Evolutionary conservation across 2,329 filamentous ascomycete species (phyloP).

Genomic region (Scedosporium apiospermum): DNA sequence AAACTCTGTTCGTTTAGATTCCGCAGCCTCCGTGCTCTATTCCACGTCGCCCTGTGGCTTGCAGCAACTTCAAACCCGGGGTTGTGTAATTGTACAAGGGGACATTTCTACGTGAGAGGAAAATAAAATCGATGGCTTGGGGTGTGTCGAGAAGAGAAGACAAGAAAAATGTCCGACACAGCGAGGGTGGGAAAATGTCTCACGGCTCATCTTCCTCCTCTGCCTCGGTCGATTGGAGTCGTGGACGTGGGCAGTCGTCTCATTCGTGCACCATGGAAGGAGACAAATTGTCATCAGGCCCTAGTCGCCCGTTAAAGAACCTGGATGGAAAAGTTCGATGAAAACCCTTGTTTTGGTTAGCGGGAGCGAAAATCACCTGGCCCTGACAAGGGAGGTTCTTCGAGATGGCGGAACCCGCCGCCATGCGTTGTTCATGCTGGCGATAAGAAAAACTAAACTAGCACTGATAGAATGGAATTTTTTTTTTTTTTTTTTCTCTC

Average conservation of each 20-base stretch:
- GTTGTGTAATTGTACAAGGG: not conserved
- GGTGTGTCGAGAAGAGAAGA: not conserved
- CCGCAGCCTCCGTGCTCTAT: not conserved
- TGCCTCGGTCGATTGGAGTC: not conserved
- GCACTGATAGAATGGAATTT: too few species aligned
- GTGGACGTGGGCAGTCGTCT: not conserved
- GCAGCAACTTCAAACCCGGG: not conserved
- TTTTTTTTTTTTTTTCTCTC: too few species aligned
- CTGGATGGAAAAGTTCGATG: too few species aligned
- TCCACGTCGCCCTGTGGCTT: not conserved
- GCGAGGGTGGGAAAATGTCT: not conserved
- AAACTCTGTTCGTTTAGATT: not conserved
- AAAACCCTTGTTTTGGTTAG: too few species aligned
- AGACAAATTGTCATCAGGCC: not conserved
- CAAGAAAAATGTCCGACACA: not conserved
- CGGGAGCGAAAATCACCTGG: not conserved
- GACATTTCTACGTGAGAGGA: not conserved
- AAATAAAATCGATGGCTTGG: not conserved
- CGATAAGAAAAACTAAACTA: not conserved
- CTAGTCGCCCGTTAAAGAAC: not conserved
- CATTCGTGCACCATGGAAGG: not conserved
- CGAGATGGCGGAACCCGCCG: not conserved
- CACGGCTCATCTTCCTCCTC: not conserved
- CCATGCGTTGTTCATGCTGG: not conserved
- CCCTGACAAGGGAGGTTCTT: not conserved